Evolutionary conservation across 176 grass and related monocot genomes (phyloP), one percentile per base, ranked within the genome.

Genomic region (Dactylis glomerata): DNA sequence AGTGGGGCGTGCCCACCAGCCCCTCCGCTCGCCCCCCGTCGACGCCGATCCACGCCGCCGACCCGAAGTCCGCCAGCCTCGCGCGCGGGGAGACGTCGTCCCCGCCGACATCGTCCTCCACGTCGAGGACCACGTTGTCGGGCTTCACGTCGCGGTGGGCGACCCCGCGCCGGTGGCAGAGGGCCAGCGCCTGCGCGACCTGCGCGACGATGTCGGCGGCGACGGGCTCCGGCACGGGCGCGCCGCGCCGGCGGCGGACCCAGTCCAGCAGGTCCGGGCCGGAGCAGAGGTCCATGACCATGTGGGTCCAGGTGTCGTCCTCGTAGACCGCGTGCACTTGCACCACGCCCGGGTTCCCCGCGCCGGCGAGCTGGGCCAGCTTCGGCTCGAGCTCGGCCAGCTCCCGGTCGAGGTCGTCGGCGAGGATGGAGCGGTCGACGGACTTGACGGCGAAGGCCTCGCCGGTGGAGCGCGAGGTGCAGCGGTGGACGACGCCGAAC

Each of bases 131-230:
- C 68, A 97, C 58, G 85, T 97, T 97, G 74, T 97, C 94, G 1
- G 87, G 94, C 89, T 97, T 97, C 0, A 97, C 76, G 50, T 97
- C 94, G 57, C 94, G 87, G 82, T 97, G 94, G 0, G 87, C 87
- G 0, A 97, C 89, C 3, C 94, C 94, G 14, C 87, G 89, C 5
- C 89, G 87, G 85, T 97, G 94, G 84, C 94, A 97, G 52, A 79
- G 76, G 0, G 89, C 89, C 2, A 97, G 89, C 64, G 94, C 89
- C 26, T 83, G 82, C 3, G 61, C 82, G 10, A 97, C 19, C 82
- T 90, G 88, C 8, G 82, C 75, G 7, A 97, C 11, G 54, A 94
- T 38, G 22, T 80, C 89, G 0, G 92, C 87, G 3, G 89, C 89
- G 26, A 87, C 68, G 36, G 86, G 87, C 82, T 96, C 94, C 23